Base-by-base conservation (phyloP, 2,329 filamentous ascomycete genomes). In the Aureobasidium mangrovei region DNA sequence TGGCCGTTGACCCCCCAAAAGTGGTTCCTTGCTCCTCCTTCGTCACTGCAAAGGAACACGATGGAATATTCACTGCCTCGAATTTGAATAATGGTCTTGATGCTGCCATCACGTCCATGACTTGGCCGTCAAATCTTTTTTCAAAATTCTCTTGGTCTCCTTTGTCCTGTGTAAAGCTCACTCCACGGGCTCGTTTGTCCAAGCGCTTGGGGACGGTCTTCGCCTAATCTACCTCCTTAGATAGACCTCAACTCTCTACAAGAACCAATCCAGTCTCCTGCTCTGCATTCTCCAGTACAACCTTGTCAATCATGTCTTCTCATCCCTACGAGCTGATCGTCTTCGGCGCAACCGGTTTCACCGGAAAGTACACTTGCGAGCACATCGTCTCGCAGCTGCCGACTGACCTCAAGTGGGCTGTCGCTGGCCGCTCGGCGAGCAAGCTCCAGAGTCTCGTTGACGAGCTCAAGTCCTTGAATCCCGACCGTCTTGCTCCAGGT, bases 361-460 rank as follows among this genome's bases (percentile, higher is more conserved):
- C 91, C 0, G 91, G 91, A 38, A 84, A 81, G 60, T 77, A 86
- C 61, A 83, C 83, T 2, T 84, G 84, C 29, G 84, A 94, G 67
- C 82, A 93, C 69, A 85, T 95, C 63, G 77, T 82, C 51, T 77
- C 77, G 10, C 72, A 80, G 60, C 74, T 89, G 1, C 86, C 90
- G 0, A 88, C 85, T 18, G 80, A 88, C 66, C 69, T 95, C 58
- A 89, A 82, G 73, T 96, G 91, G 91, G 91, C 88, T 10, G 75
- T 96, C 54, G 88, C 89, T 43, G 91, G 91, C 31, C 85, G 91
- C 28, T 91, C 87, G n/a, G 73, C 77, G 46, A 73, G 76, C 46
- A 95, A 95, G 69, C 77, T 97, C 4, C 78, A 85, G 60, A 71
- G 72, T 39, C 70, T 96, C 8, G 81, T 83, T 6, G 74, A 82